Conservation (phyloP, 2,329 filamentous ascomycete genomes). For the Scytalidium lignicola region DNA sequence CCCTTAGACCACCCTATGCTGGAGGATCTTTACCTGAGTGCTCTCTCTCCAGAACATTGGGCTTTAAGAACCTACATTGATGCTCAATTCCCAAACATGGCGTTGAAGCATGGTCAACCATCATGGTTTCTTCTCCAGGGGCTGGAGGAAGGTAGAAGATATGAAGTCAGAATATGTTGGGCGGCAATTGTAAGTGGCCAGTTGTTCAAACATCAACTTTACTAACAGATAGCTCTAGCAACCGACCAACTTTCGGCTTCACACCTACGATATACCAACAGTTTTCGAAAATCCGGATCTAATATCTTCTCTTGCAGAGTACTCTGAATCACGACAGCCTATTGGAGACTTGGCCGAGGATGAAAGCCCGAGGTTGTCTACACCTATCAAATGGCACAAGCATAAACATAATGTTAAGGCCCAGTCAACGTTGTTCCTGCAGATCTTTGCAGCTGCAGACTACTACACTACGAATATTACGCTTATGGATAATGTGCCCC, state of each 20-base stretch:
- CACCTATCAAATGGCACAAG: slow-evolving; percentile 1
- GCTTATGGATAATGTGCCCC: slow-evolving; percentile 70
- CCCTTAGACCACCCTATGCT: slow-evolving; percentile 51
- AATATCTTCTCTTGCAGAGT: slow-evolving; percentile 58
- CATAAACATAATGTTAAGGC: slow-evolving; percentile 10
- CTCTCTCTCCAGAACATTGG: slow-evolving; percentile 53
- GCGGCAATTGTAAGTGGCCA: slow-evolving; percentile 71
- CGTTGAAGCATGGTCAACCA: slow-evolving; percentile 49
- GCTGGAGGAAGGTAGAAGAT: slow-evolving; percentile 67
- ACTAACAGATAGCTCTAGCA: slow-evolving; percentile 50
- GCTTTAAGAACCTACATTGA: slow-evolving; percentile 59
- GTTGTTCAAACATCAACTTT: background rate
- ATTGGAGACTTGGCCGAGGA: slow-evolving; percentile 12
- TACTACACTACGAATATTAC: slow-evolving; percentile 72
- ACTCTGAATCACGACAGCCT: slow-evolving; percentile 47
- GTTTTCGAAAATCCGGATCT: slow-evolving; percentile 60
- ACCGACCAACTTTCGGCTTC: slow-evolving; percentile 74
- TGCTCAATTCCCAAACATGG: slow-evolving; percentile 59
- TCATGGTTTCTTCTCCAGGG: slow-evolving; percentile 76
- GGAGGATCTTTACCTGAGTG: slow-evolving; percentile 56
- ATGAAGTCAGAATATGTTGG: slow-evolving; percentile 93
- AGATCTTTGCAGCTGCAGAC: slow-evolving; percentile 71
- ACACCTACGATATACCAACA: slow-evolving; percentile 55
- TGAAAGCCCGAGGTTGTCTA: slow-evolving; percentile 8
- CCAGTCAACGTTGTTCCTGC: slow-evolving; percentile 42